phyloP scores from a whole-genome alignment of 768 basidiomycete genomes.

The Lactarius pseudohatsudake region DNA sequence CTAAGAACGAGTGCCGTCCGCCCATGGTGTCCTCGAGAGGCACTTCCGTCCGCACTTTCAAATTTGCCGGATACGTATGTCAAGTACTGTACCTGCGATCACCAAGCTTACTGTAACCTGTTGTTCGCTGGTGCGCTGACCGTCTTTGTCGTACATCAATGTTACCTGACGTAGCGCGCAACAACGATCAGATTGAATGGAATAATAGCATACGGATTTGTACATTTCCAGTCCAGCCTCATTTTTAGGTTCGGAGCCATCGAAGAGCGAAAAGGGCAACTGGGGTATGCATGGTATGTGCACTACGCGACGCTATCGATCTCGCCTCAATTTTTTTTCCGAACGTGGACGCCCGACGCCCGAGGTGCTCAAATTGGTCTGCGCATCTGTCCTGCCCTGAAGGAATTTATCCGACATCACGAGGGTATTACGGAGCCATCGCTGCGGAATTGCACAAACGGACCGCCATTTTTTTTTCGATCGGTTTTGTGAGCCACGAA shows the following conservation, averaged over 20 bases:
- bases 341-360: conserved; percentile 14
- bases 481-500: conserved; percentile 11
- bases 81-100: not conserved
- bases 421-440: conserved; percentile 10
- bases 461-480: conserved; percentile 12
- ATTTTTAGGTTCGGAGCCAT: conserved; percentile 14
- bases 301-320: conserved; percentile 9
- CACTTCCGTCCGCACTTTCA: conserved; percentile 1
- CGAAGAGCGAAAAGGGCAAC: conserved; percentile 15
- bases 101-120: not conserved
- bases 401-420: conserved; percentile 17
- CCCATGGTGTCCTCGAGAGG: not conserved
- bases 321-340: conserved; percentile 8
- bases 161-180: not conserved
- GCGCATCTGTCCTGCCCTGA: not conserved
- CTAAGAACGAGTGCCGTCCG: conserved; percentile 8
- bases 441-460: conserved; percentile 6
- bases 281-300: not conserved
- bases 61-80: not conserved
- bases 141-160: not conserved
- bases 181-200: conserved; percentile 4
- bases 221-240: conserved; percentile 6
- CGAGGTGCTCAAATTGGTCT: conserved; percentile 1
- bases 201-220: not conserved
- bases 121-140: not conserved